Base-by-base conservation (phyloP, 2,329 filamentous ascomycete species). In the Aureobasidium leucospermi region DNA sequence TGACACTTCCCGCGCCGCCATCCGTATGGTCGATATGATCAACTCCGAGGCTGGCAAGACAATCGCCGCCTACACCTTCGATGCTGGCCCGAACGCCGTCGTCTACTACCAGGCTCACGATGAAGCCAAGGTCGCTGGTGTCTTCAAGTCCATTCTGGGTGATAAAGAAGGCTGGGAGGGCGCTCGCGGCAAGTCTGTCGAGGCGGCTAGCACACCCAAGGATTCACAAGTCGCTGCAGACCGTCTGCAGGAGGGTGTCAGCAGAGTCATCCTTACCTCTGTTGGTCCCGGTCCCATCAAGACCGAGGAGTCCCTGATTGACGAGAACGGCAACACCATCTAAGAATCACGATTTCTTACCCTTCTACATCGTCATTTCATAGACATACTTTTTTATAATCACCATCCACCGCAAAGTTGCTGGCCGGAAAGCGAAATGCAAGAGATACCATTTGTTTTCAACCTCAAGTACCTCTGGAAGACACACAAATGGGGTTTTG, bases 81-180 rank as follows among this genome's bases (percentile, higher is more conserved):
- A 99, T 71, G 94, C 94, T 0, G 94, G 94, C 56, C 94, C 94
- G 58, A 99, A 99, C 75, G 91, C 91, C 42, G 95, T 99, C 53
- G 85, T 99, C 53, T 99, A 99, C 79, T 97, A 96, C 71, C 82
- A 92, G 42, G 88, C 92, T 70, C 81, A 92, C 78, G 83, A 96
- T 66, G 81, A 85, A 63, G 80, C 81, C 43, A 74, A 81, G 3
- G 86, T 97, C 3, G 84, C 91, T 0, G 92, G 91, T 8, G 83
- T 86, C 0, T 88, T 99, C 75, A 88, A 89, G 76, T 76, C 78
- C 41, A 78, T 88, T 16, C 71, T 93, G 28, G 78, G 75, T 1
- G 73, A 78, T 31, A 80, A 86, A n/a, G 80, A 83, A 8, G 90
- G 89, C 41, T 97, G 85, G 90, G 86, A 84, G 71, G 71, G 72